Conservation (phyloP, 148 eudicot genomes). For the Talinum fruticosum region DNA sequence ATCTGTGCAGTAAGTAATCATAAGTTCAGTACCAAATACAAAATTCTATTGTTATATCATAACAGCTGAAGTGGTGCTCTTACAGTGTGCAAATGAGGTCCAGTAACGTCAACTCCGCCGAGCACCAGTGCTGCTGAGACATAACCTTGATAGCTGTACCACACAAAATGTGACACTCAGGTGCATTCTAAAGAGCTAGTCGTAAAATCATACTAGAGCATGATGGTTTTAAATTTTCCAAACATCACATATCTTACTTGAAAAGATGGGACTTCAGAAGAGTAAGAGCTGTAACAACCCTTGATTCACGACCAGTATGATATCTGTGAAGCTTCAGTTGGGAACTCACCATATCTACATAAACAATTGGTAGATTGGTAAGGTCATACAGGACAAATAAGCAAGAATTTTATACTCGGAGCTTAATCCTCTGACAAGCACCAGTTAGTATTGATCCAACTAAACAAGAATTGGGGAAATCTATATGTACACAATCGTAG, state of each 20-base stretch:
- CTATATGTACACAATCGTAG: too few relatives aligned
- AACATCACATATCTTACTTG: conserved; percentile 35
- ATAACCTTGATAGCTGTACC: conserved; percentile 73
- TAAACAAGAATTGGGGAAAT: too few relatives aligned
- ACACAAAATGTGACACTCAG: conserved; percentile 20
- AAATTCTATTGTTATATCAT: conserved; percentile 2
- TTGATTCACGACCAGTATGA: conserved; percentile 87
- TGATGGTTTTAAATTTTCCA: not conserved
- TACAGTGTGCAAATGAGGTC: conserved; percentile 92
- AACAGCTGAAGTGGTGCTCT: conserved; percentile 28
- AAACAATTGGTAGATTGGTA: not conserved
- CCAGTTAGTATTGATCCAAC: not conserved
- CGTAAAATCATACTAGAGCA: not conserved
- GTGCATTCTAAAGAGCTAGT: conserved; percentile 2
- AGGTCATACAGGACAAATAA: not conserved
- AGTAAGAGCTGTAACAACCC: conserved; percentile 81
- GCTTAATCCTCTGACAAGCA: not conserved
- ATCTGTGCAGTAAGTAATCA: conserved; percentile 42
- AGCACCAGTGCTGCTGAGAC: conserved; percentile 89
- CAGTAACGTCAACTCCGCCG: conserved; percentile 88
- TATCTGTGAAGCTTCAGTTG: conserved; percentile 84
- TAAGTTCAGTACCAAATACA: conserved; percentile 4
- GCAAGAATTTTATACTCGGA: not conserved
- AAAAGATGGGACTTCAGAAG: conserved; percentile 85
- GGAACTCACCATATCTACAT: conserved; percentile 82